Conservation (phyloP, 1,139 yeast species). For the Debaryomycetaceae sp. region DNA sequence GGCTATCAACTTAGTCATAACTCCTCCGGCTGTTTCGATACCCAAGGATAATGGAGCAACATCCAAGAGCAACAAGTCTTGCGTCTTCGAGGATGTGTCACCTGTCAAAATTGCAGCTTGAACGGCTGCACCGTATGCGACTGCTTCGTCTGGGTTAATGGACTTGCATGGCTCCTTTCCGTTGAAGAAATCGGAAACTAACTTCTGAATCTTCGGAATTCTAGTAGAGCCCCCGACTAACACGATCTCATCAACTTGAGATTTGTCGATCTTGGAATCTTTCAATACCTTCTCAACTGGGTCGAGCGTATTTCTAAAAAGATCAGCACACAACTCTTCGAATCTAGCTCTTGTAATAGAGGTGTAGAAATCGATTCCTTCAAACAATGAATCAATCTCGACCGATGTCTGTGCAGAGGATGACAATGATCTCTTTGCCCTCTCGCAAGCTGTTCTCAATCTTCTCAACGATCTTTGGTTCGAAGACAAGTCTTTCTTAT, state of each 20-base stretch:
- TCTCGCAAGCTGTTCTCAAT: constrained; percentile 43
- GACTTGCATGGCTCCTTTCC: constrained; percentile 46
- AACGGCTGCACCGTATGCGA: constrained; percentile 45
- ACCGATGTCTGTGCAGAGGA: constrained; percentile 40
- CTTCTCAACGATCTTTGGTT: constrained; percentile 41
- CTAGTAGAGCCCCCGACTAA: constrained; percentile 46
- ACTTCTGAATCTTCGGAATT: constrained; percentile 43
- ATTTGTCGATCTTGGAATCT: constrained; percentile 40
- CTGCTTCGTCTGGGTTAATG: constrained; percentile 45
- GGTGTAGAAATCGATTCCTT: constrained; percentile 41
- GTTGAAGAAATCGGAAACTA: constrained; percentile 42
- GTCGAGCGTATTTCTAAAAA: constrained; percentile 41
- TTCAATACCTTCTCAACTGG: constrained; percentile 44
- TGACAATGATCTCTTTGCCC: constrained; percentile 42
- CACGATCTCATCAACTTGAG: constrained; percentile 37
- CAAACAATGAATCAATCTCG: constrained; percentile 38
- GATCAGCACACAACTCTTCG: constrained; percentile 43
- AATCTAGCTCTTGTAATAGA: constrained; percentile 44
- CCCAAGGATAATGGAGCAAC: constrained; percentile 92
- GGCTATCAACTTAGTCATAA: constrained; percentile 92
- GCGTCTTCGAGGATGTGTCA: constrained; percentile 72
- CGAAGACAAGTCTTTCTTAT: constrained; percentile 33
- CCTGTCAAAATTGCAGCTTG: constrained; percentile 65
- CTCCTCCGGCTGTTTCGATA: constrained; percentile 96
- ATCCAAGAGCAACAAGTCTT: constrained; percentile 83